phyloP scores from a whole-genome alignment of 2,329 filamentous ascomycete species.

The Aureobasidium sp. region DNA sequence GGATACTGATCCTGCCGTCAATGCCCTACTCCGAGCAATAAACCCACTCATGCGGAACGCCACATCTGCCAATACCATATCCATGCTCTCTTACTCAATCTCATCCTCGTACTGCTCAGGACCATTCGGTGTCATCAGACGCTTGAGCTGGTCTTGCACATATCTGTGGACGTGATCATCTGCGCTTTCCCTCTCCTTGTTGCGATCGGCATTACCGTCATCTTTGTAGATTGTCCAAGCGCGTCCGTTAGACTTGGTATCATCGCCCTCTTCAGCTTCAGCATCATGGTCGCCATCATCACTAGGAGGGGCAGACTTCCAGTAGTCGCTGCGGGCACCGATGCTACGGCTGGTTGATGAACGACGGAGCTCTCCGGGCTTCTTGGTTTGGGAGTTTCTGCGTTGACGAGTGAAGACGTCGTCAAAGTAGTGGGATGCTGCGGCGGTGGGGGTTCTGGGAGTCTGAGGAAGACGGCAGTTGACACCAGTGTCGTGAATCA shows the following conservation, averaged over 20 bases:
- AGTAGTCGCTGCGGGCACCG: constrained; percentile 71
- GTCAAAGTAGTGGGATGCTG: constrained; percentile 91
- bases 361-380: constrained; percentile 56
- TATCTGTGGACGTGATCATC: constrained; percentile 68
- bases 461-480: constrained; percentile 90
- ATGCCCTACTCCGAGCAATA: background rate
- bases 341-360: constrained; percentile 81
- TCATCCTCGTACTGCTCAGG: constrained; percentile 52
- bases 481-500: constrained; percentile 93
- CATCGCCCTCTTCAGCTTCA: constrained; percentile 25
- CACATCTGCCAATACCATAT: background rate
- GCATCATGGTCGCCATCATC: constrained; percentile 31
- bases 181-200: constrained; percentile 31
- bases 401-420: constrained; percentile 65
- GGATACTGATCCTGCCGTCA: background rate
- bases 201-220: constrained; percentile 22
- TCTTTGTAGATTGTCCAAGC: constrained; percentile 46
- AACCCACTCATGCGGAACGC: background rate
- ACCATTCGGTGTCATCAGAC: constrained; percentile 56
- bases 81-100: constrained; percentile 38
- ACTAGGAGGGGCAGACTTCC: constrained; percentile 28
- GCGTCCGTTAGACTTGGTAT: constrained; percentile 25
- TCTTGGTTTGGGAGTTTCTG: constrained; percentile 30
- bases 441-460: constrained; percentile 75
- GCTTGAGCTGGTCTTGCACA: constrained; percentile 71